These are phyloP conservation scores for Amoeboaphelidium occidentale DNA, from an alignment of 371 early-diverging fungal species.

Conservation along the genomic window DNA sequence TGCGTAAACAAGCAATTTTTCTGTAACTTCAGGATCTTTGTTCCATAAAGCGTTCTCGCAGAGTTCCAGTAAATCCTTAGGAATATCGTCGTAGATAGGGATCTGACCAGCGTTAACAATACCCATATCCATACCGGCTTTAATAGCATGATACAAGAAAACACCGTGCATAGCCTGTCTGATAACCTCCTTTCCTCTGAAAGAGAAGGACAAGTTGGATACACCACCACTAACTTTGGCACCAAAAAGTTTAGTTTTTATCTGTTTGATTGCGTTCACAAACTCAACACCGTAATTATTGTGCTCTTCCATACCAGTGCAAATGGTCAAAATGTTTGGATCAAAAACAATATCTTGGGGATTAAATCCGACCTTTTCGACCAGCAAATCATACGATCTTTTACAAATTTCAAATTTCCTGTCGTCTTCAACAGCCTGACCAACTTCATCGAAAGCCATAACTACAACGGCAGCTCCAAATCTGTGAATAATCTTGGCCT, in stretches of 20 bases:
- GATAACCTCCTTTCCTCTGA: conserved; percentile 71
- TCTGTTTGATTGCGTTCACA: conserved; percentile 39
- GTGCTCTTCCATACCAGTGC: conserved; percentile 87
- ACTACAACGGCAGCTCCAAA: conserved; percentile 89
- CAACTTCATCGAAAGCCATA: conserved; percentile 85
- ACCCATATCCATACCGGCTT: conserved; percentile 86
- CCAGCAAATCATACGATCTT: conserved; percentile 63
- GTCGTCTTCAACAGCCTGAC: conserved; percentile 58
- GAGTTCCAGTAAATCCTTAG: conserved; percentile 59
- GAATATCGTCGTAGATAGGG: conserved; percentile 78
- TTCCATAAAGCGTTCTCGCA: conserved; percentile 84
- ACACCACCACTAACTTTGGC: conserved; percentile 76
- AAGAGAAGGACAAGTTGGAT: conserved; percentile 79
- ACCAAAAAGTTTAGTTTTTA: conserved; percentile 52
- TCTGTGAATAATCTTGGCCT: conserved; percentile 55
- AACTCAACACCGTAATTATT: conserved; percentile 85
- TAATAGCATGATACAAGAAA: conserved; percentile 69
- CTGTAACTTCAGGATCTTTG: conserved; percentile 63
- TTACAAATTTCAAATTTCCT: conserved; percentile 71
- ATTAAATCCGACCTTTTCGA: conserved; percentile 56
- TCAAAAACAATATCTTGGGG: conserved; percentile 83
- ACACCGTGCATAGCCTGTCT: conserved; percentile 87
- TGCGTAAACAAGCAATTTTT: conserved; percentile 63
- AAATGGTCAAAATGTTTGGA: conserved; percentile 81
- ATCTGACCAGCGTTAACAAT: conserved; percentile 83